Base-by-base conservation (phyloP, 805 yeast genomes). In the Ogataea kodamae region DNA sequence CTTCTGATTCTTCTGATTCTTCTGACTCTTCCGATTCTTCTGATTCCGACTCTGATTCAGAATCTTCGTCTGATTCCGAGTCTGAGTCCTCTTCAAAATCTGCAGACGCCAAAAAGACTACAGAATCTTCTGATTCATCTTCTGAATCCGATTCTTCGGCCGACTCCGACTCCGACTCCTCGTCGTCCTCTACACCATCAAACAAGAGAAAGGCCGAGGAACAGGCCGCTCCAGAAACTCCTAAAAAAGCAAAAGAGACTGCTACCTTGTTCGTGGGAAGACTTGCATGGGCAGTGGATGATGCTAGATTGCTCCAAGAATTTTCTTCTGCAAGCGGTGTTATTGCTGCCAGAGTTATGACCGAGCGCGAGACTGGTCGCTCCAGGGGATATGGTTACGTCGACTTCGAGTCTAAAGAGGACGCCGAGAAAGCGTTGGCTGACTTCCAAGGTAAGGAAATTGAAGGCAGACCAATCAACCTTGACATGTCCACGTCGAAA, bases 311-410 rank as follows among this genome's bases (percentile, higher is more conserved):
- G 62, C 72, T 72, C 65, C 69, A 80, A 43, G 97, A 86, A 68
- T 92, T 92, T 62, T 88, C 81, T 61, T 75, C 72, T 43, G 41
- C 64, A 43, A 95, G 90, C 33, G 96, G 95, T 63, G 92, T 88
- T 40, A 54, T 76, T 22, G 62, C 79, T 52, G 97, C 97, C 49
- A 81, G 98, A 69, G 96, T 92, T 48, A 86, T 92, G 61, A 77
- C 79, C 65, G 97, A 92, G 67, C 83, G 92, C 68, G 55, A 49
- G 18, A 83, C 82, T 43, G 76, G 94, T 40, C 84, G 86, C 68
- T 87, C 96, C 37, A 81, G 90, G 74, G 98, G 98, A 64, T 90
- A 85, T 74, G 95, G 95, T 62, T 92, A 92, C 68, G 96, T 92
- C 63, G 98, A 92, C 62, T 92, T 92, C 59, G 87, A 77, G 52